Evolutionary conservation across 306 rosid genomes (phyloP), one percentile per base, ranked within the genome.

Genomic region (Biancaea sappan): DNA sequence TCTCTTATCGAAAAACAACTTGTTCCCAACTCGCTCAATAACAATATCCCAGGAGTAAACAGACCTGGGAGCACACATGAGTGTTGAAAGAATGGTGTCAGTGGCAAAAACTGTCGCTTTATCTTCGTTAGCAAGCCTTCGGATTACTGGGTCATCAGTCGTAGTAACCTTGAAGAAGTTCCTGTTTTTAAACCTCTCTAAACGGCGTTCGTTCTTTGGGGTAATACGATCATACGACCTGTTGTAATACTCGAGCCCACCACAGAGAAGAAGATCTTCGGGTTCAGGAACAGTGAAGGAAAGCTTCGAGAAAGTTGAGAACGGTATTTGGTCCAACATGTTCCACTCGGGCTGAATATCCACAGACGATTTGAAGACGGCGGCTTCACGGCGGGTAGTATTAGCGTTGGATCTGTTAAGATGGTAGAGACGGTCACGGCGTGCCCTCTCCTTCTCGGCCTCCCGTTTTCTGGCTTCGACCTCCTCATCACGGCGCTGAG

Each of bases 261-360:
- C 96, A 43, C 97, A 90, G 32, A 90, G 81, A 5, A 89, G 90
- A 35, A 93, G 90, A 25, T 93, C 98, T 25, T 91, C 93, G 0
- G 98, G 98, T 34, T 93, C 98, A 0, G 93, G 90, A 5, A 83
- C 97, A 0, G 90, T 65, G 85, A 89, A 93, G 11, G 98, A 91
- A 22, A 93, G 96, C 84, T 93, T 93, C 0, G 97, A 89, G 88
- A 93, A 89, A 2, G 97, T 89, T 12, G 93, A 87, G 79, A 93
- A 93, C 0, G 95, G 97, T 71, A 93, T 91, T 86, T 93, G 97
- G 11, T 93, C 98, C 1, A 86, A 90, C 96, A 91, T 93, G 73
- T 91, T 91, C 98, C 98, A 93, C 19, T 93, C 96, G 0, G 97
- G 98, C 29, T 93, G 98, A 26, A 93, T 92, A 16, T 92, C 98